Base-by-base conservation (phyloP, 441 rosid genomes). In the Monsonia emarginata region DNA sequence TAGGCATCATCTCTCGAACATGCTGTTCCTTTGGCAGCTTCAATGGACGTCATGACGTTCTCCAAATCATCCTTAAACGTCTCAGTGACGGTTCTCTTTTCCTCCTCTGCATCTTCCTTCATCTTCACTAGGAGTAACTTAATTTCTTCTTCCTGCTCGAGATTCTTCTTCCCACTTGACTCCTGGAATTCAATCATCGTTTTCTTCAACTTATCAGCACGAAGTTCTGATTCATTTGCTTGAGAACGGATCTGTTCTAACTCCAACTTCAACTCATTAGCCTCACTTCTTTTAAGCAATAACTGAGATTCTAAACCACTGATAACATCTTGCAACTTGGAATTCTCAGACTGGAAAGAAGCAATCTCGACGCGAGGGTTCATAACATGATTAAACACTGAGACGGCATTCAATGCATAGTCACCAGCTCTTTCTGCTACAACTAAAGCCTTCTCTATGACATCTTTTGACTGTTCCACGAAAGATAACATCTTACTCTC, bases 401-500 rank as follows among this genome's bases (percentile, higher is more conserved):
- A 68, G 50, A 75, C 70, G 60, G 81, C 75, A 69, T 78, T 77
- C 58, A 69, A 67, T 58, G 75, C 80, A 59, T 77, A 61, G 56
- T 75, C 78, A 25, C 72, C 44, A 0, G 80, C 83, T 32, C 74
- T 77, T 70, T 76, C 79, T 18, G 83, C 83, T 44, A 74, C 77
- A 60, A 64, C 76, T 63, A 82, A 60, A 22, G 82, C 83, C 79
- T 69, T 79, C 28, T 60, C 68, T 64, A 79, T 79, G 46, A 83
- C 82, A 65, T 80, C 79, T 69, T 70, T 79, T 48, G 85, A 79
- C 72, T 82, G 80, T 63, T 78, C 80, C 46, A 80, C 73, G 56
- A 82, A 65, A 30, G 85, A 75, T 21, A 67, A 27, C 57, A 82
- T 75, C 27, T 80, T 73, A 13, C 71, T 74, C 68, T 79, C 83